Evolutionary conservation across 768 basidiomycete genomes (phyloP), one percentile per base, ranked within the genome.

Genomic region (Gloeophyllum trabeum): DNA sequence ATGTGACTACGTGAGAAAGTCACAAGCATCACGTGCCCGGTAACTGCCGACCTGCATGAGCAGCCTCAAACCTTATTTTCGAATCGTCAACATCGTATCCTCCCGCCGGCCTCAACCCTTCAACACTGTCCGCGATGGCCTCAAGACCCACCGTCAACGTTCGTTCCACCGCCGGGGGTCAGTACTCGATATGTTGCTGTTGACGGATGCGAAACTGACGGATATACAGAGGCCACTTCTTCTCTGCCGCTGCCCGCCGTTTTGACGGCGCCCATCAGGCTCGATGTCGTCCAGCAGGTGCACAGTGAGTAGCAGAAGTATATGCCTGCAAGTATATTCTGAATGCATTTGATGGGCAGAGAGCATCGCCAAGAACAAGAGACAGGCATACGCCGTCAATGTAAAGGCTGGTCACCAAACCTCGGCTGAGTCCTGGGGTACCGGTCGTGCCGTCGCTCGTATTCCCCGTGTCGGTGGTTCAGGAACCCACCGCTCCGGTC

Each of bases 331-430:
- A 6, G 2, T 23, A 16, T n/a, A 40, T 16, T 44, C 32, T 46
- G 25, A 53, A 51, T 43, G 53, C 34, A n/a, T 42, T 30, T 10
- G 45, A 10, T 46, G 1, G 26, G 10, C 64, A 96, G 92, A 94
- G 80, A 90, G 87, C 70, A 81, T 97, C 59, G 88, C 89, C 44
- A 96, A 96, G 81, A 96, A 97, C 80, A 87, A 76, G 68, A 81
- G 93, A 57, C 94, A 98, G 72, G 80, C 94, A 21, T 97, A 98
- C 67, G 71, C 93, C 54, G 96, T 98, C 60, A 86, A 81, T 65
- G 84, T 87, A 67, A 96, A 97, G 70, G 96, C 96, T 46, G 96
- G 96, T 54, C 91, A 98, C 74, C 94, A 99, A 69, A 98, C 96
- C 53, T 87, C 82, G 48, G 94, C 96, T 49, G 94, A 97, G 67